Evolutionary conservation across 768 basidiomycete species (phyloP).

Genomic region (Termitomyces sp.): DNA sequence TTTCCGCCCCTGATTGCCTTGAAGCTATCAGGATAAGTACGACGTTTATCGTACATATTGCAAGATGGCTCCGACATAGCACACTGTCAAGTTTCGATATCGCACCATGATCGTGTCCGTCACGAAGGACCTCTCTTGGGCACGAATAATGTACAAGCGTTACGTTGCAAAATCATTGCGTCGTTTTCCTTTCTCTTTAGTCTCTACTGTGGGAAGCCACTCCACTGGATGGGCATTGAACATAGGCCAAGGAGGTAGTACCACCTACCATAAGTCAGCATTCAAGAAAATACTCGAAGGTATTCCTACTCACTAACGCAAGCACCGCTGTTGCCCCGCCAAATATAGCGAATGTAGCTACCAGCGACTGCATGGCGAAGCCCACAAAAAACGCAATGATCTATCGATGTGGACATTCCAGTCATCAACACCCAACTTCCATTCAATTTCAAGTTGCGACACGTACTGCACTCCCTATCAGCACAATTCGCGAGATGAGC

Average conservation of each 20-base stretch:
- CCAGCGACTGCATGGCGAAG: slow-evolving; percentile 52
- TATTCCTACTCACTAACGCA: slow-evolving; percentile 35
- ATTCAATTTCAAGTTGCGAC: neutral
- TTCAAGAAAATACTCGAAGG: neutral
- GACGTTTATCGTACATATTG: neutral
- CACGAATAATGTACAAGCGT: neutral
- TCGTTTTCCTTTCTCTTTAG: neutral
- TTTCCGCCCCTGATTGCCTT: neutral
- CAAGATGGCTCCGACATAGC: no score
- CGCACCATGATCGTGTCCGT: neutral
- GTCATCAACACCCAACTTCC: neutral
- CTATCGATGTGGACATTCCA: slow-evolving; percentile 27
- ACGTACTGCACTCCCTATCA: slow-evolving; percentile 47
- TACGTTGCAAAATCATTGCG: no score
- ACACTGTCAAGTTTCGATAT: no score
- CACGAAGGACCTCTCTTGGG: neutral
- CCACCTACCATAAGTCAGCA: slow-evolving; percentile 33
- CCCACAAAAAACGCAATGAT: slow-evolving; percentile 54
- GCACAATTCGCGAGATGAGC: slow-evolving; percentile 35
- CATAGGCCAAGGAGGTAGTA: slow-evolving; percentile 69
- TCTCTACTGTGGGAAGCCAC: slow-evolving; percentile 43
- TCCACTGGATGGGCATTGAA: slow-evolving; percentile 60
- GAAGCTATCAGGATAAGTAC: neutral
- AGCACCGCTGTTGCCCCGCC: slow-evolving; percentile 34
- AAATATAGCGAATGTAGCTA: slow-evolving; percentile 49